A percentile compares a stretch with the other conserved stretches of the same genome.
Conservation (phyloP, 257 asterid species). For the Nicotiana benthamiana region DNA sequence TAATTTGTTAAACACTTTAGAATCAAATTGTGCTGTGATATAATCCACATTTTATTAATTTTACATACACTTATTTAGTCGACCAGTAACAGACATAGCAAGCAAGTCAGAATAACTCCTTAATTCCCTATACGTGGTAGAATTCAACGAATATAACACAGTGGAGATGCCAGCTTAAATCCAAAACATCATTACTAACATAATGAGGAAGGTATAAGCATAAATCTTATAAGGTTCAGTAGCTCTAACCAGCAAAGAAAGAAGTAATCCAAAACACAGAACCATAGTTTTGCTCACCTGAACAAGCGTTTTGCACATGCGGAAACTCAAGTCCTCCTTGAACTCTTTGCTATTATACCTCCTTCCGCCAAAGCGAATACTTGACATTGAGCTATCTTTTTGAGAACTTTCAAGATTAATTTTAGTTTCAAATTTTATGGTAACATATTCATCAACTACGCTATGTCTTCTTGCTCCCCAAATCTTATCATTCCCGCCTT, state of each 20-base stretch:
- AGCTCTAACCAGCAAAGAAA: neutral
- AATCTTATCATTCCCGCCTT: slow-evolving; percentile 12
- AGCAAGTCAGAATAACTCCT: neutral
- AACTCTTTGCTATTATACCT: slow-evolving; percentile 23
- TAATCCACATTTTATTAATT: neutral
- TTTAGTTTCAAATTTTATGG: slow-evolving; percentile 29
- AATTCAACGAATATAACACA: neutral
- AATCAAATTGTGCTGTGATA: neutral
- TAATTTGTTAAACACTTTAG: neutral
- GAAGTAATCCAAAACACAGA: neutral
- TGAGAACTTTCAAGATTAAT: slow-evolving; percentile 22
- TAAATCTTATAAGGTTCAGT: neutral
- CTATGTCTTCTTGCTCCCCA: slow-evolving; percentile 27
- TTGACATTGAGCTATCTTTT: slow-evolving; percentile 15
- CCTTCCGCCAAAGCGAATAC: slow-evolving; percentile 18
- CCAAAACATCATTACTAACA: neutral
- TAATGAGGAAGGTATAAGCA: neutral
- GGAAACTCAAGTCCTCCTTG: slow-evolving; percentile 38
- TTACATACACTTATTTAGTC: neutral
- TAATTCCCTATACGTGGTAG: neutral
- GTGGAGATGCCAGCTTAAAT: neutral
- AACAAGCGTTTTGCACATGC: slow-evolving; percentile 40
- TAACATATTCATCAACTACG: slow-evolving; percentile 19
- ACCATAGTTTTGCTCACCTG: slow-evolving; percentile 12
- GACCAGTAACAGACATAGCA: neutral